phyloP scores from a whole-genome alignment of 352 stramenopile genomes.

The Phytopythium montanum region DNA sequence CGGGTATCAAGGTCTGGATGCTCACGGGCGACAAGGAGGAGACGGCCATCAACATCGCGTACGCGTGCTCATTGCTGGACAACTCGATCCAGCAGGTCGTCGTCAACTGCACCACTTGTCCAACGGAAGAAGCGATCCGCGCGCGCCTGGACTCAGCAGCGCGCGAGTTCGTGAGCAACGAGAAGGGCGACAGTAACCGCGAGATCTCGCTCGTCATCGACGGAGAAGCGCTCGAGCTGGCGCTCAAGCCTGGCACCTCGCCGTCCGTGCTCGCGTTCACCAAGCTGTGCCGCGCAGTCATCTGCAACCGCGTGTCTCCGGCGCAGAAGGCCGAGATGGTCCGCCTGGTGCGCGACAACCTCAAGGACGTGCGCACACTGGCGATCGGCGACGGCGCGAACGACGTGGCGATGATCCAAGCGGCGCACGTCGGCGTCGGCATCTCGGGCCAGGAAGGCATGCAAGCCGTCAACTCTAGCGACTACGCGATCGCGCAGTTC shows the following conservation, averaged over 20 bases:
- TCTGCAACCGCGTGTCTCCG: constrained; percentile 84
- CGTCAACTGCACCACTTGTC: constrained; percentile 65
- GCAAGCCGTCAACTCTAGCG: constrained; percentile 92
- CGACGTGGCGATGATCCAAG: constrained; percentile 95
- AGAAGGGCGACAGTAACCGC: constrained; percentile 25
- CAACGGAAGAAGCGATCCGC: constrained; percentile 66
- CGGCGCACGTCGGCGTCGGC: constrained; percentile 90
- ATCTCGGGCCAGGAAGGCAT: constrained; percentile 94
- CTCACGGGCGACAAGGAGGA: constrained; percentile 97
- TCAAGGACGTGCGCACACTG: constrained; percentile 56
- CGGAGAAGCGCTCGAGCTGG: constrained; percentile 66
- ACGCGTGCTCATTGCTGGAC: constrained; percentile 82
- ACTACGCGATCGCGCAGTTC: constrained; percentile 94
- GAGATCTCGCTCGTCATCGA: constrained; percentile 74
- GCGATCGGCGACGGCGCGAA: constrained; percentile 94
- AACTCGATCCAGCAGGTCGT: constrained; percentile 81
- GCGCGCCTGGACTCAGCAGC: constrained; percentile 36
- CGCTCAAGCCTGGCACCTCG: constrained; percentile 38
- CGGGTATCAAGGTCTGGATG: constrained; percentile 97
- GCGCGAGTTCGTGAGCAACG: constrained; percentile 44
- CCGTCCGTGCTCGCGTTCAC: constrained; percentile 63
- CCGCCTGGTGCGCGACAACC: constrained; percentile 54
- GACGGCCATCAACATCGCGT: constrained; percentile 98
- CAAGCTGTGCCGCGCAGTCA: constrained; percentile 68
- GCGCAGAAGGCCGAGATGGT: constrained; percentile 87